Conservation (phyloP, 1,284 basidiomycete genomes). For the Kalmanozyma brasiliensis region DNA sequence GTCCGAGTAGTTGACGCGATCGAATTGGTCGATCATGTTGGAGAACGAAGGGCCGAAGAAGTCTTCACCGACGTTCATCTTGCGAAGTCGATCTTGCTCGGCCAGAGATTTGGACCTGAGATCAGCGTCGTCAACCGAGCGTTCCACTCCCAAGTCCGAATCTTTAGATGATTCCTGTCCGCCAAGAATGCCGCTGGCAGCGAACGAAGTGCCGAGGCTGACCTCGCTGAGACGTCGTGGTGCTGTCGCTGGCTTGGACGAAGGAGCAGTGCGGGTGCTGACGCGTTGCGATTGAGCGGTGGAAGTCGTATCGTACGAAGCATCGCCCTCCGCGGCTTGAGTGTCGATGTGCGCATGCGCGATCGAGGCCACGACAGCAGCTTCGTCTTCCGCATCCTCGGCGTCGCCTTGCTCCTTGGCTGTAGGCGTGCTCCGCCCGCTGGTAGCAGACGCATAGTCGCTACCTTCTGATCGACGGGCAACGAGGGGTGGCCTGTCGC, state of each 20-base stretch:
- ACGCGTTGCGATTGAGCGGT: conserved; percentile 27
- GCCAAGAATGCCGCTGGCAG: conserved; percentile 50
- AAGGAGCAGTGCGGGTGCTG: conserved; percentile 25
- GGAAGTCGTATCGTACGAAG: conserved; percentile 13
- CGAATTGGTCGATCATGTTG: conserved; percentile 53
- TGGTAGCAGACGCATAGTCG: conserved; percentile 43
- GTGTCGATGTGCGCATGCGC: conserved; percentile 7
- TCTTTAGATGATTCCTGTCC: conserved; percentile 25
- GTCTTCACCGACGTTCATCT: conserved; percentile 63
- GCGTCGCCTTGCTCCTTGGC: conserved; percentile 1
- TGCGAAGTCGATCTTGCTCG: conserved; percentile 59
- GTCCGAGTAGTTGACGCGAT: conserved; percentile 43
- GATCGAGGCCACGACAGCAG: conserved; percentile 14
- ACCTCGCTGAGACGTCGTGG: conserved; percentile 54
- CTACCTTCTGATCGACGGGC: conserved; percentile 29
- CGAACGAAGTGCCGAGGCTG: conserved; percentile 58
- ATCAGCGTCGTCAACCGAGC: conserved; percentile 53
- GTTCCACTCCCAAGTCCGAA: conserved; percentile 45
- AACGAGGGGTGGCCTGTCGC: conserved; percentile 21
- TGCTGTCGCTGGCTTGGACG: conserved; percentile 40
- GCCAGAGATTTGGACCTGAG: conserved; percentile 50
- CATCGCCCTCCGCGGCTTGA: conserved; percentile 3
- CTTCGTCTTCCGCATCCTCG: conserved; percentile 17
- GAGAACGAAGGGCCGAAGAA: conserved; percentile 59
- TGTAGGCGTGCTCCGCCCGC: conserved; percentile 38